Evolutionary conservation across 106 monocot species (phyloP).

Genomic region (Acanthochlamys bracteata): DNA sequence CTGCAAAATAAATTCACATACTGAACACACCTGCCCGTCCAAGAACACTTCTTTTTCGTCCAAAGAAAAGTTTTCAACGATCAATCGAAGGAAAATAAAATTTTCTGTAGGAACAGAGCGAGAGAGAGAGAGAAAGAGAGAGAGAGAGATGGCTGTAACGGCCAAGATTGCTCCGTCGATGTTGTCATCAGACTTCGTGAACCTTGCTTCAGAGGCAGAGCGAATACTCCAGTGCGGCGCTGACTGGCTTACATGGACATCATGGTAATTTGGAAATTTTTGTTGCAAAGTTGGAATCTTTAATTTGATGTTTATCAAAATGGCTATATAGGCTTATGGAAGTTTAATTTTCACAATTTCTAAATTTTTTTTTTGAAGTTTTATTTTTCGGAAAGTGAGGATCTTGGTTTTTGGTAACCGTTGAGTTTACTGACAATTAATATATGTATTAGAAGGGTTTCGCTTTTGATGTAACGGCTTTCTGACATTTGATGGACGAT

Average conservation of each 20-base stretch:
- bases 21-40: neutral
- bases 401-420: too few species aligned
- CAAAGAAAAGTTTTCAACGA: neutral
- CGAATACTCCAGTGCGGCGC: conserved; percentile 83
- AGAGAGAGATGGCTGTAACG: conserved; percentile 15
- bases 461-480: too few species aligned
- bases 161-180: conserved; percentile 98
- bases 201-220: conserved; percentile 85
- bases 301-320: too few species aligned
- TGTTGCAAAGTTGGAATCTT: too few species aligned
- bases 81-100: neutral
- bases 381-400: too few species aligned
- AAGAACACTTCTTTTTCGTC: neutral
- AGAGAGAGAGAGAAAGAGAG: conserved; percentile 5
- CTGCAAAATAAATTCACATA: too few species aligned
- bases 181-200: conserved; percentile 94
- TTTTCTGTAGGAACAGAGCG: neutral
- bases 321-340: too few species aligned
- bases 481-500: too few species aligned
- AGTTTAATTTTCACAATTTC: too few species aligned
- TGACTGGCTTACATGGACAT: conserved; percentile 99
- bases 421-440: too few species aligned
- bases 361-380: too few species aligned
- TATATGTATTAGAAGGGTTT: too few species aligned
- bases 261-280: conserved; percentile 57